phyloP scores from a whole-genome alignment of 1,284 basidiomycete genomes.

The Phaffia rhodozyma region DNA sequence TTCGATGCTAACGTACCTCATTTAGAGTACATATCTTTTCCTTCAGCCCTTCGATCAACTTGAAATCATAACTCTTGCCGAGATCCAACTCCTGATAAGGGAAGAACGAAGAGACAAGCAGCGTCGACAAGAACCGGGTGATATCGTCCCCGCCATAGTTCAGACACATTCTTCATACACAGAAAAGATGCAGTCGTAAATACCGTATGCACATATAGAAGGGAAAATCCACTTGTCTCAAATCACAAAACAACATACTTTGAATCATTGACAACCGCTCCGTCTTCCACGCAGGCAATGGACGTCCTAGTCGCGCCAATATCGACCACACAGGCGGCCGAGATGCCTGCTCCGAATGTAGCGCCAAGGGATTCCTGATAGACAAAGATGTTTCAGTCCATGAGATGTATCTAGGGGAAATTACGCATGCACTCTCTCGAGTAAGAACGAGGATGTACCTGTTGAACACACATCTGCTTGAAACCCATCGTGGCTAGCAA shows the following conservation, averaged over 20 bases:
- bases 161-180: neutral
- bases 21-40: slow-evolving; percentile 64
- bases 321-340: slow-evolving; percentile 88
- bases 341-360: slow-evolving; percentile 89
- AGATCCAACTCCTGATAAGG: slow-evolving; percentile 78
- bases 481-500: slow-evolving; percentile 72
- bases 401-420: neutral
- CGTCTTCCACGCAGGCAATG: slow-evolving; percentile 92
- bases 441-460: slow-evolving; percentile 42
- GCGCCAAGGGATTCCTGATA: slow-evolving; percentile 81
- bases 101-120: slow-evolving; percentile 70
- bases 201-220: neutral
- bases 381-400: neutral
- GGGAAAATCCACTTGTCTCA: neutral
- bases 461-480: slow-evolving; percentile 78
- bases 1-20: slow-evolving; percentile 47
- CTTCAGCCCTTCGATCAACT: slow-evolving; percentile 78
- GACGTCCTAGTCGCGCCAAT: slow-evolving; percentile 76
- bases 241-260: slow-evolving; percentile 42
- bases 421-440: neutral
- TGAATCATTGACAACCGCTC: slow-evolving; percentile 74
- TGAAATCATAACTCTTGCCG: slow-evolving; percentile 66
- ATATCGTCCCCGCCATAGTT: slow-evolving; percentile 84
- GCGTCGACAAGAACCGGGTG: slow-evolving; percentile 70
- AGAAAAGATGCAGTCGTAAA: neutral